phyloP scores from a whole-genome alignment of 2,329 filamentous ascomycete species.

The Coniosporium tulheliwenetii region DNA sequence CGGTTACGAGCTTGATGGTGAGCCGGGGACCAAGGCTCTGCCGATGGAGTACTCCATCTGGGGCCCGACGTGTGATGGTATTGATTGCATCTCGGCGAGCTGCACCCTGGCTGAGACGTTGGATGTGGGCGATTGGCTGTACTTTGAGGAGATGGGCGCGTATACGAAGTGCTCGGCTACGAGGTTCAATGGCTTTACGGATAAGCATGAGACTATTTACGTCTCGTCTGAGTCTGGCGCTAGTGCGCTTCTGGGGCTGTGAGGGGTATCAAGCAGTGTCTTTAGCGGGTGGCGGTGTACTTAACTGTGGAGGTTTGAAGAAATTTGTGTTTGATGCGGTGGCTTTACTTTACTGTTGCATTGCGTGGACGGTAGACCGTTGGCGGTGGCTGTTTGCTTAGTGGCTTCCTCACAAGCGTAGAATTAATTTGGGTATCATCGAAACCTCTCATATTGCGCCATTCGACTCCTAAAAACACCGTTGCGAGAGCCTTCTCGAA shows the following conservation, averaged over 20 bases:
- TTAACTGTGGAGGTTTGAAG: too few species aligned
- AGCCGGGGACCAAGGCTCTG: conserved; percentile 16
- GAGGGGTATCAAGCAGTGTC: not conserved
- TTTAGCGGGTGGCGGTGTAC: too few species aligned
- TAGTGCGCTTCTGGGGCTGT: conserved; percentile 47
- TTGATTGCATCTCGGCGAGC: conserved; percentile 80
- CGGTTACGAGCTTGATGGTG: conserved; percentile 6
- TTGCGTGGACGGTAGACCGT: too few species aligned
- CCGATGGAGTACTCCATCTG: conserved; percentile 82
- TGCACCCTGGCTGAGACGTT: conserved; percentile 62
- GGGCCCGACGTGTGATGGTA: conserved; percentile 96
- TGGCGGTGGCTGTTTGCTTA: too few species aligned
- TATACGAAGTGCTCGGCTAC: conserved; percentile 98
- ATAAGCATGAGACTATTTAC: conserved; percentile 85
- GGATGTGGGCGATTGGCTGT: conserved; percentile 93
- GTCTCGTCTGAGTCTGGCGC: conserved; percentile 88
- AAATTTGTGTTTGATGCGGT: too few species aligned
- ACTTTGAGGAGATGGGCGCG: conserved; percentile 97
- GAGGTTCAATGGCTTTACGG: conserved; percentile 91
- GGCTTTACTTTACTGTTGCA: too few species aligned
- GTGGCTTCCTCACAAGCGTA: too few species aligned
- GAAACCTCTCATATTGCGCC: too few species aligned
- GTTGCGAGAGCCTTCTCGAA: too few species aligned
- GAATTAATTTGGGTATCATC: too few species aligned
- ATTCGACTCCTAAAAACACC: too few species aligned